Percentiles rank a stretch among this genome's conserved stretches.
These are phyloP conservation scores for Jatropha podagrica DNA, from an alignment of 441 rosid species.

Conservation along the genomic window DNA sequence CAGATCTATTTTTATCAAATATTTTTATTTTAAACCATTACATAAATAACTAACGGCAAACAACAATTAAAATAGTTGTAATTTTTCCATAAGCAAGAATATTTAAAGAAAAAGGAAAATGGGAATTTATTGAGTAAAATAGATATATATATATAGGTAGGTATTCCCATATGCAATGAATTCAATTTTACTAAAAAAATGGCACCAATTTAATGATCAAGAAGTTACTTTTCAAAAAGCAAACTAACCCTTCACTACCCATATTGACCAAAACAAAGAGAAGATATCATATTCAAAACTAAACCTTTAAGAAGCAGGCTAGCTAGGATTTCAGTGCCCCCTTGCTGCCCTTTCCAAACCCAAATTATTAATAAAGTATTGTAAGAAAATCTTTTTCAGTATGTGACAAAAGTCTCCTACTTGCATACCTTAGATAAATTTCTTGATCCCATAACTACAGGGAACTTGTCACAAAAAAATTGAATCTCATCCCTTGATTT, in stretches of 20 bases:
- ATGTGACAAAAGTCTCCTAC: slow-evolving; percentile 12
- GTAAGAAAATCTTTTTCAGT: not conserved
- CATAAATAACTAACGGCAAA: too few species aligned
- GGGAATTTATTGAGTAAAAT: not conserved
- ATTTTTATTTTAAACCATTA: too few species aligned
- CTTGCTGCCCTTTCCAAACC: not conserved
- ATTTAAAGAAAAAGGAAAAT: not conserved
- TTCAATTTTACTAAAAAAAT: not conserved
- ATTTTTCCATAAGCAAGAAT: not conserved
- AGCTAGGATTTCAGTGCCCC: slow-evolving; percentile 32
- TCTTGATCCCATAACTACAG: slow-evolving; percentile 12
- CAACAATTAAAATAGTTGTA: too few species aligned
- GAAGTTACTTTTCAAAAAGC: slow-evolving; percentile 5
- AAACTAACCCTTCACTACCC: slow-evolving; percentile 2
- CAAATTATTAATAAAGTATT: not conserved
- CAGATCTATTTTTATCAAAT: too few species aligned
- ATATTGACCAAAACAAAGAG: slow-evolving; percentile 14
- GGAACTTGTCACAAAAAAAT: slow-evolving; percentile 3
- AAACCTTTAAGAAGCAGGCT: slow-evolving; percentile 10
- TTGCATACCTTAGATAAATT: slow-evolving; percentile 19
- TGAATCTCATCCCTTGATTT: slow-evolving; percentile 14
- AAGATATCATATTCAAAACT: not conserved
- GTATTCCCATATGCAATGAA: slow-evolving; percentile 1
- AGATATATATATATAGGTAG: not conserved
- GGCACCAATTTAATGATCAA: not conserved